A percentile compares a stretch with the other conserved stretches of the same genome.
Evolutionary conservation across 208 protist species (phyloP).

Genomic region (Angomonas deanei): DNA sequence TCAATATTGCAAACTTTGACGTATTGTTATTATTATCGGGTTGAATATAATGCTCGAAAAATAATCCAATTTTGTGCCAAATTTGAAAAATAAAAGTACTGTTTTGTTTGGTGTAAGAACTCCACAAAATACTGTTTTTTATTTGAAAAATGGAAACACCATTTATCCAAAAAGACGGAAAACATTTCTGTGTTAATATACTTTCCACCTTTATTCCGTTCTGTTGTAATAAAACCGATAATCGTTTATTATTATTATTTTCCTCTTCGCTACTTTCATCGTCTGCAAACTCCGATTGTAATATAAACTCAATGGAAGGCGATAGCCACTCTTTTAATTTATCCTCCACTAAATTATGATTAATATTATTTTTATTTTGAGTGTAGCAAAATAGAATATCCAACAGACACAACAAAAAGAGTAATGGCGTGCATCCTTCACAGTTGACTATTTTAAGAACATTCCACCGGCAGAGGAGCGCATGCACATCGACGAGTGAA

Average conservation of each 20-base stretch:
- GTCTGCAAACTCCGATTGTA: not conserved
- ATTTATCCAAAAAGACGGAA: not conserved
- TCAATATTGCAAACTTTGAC: not conserved
- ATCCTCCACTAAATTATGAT: not conserved
- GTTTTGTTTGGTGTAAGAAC: not conserved
- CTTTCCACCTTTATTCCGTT: not conserved
- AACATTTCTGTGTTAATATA: not conserved
- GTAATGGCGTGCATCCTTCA: not conserved
- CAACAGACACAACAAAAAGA: not conserved
- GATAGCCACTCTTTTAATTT: not conserved
- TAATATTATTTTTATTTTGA: not conserved
- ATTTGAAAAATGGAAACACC: not conserved
- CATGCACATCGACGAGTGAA: not conserved
- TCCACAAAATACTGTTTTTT: not conserved
- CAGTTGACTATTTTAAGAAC: too few species aligned
- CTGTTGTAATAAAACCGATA: too few species aligned
- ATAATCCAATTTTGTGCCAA: too few species aligned
- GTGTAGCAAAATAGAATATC: not conserved
- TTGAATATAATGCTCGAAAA: too few species aligned
- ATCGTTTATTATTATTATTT: not conserved
- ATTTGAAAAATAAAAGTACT: not conserved
- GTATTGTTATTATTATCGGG: not conserved
- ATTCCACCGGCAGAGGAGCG: too few species aligned
- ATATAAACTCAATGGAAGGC: not conserved
- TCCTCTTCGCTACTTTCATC: not conserved